These are phyloP conservation scores for Fusarium brachygibbosum DNA, from an alignment of 2,329 filamentous ascomycete species.

Conservation along the genomic window DNA sequence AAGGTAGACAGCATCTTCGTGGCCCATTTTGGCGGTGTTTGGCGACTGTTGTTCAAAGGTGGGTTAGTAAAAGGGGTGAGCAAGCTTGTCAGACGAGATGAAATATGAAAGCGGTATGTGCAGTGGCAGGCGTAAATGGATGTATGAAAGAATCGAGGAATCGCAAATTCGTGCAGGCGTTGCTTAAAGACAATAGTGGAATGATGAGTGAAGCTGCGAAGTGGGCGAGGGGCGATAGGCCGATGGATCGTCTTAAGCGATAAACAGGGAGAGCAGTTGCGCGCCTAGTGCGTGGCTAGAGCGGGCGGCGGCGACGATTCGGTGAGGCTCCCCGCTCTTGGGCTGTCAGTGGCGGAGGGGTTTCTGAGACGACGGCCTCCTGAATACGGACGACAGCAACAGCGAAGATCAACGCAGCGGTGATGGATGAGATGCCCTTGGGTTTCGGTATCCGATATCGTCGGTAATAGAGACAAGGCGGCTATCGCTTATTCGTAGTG, in stretches of 20 bases:
- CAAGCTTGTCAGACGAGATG: conserved; percentile 37
- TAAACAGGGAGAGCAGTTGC: conserved; percentile 43
- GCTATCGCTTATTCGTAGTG: conserved; percentile 29
- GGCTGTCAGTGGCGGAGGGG: conserved; percentile 48
- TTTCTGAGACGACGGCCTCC: conserved; percentile 42
- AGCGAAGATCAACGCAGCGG: conserved; percentile 18
- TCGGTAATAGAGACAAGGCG: conserved; percentile 28
- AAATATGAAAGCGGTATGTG: conserved; percentile 30
- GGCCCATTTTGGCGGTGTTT: conserved; percentile 83
- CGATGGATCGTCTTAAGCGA: conserved; percentile 36
- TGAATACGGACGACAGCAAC: conserved; percentile 27
- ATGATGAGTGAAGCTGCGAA: conserved; percentile 31
- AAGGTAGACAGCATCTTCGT: conserved; percentile 99
- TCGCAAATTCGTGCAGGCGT: conserved; percentile 31
- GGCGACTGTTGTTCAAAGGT: conserved; percentile 40
- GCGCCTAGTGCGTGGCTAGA: conserved; percentile 47
- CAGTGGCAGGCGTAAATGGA: conserved; percentile 39
- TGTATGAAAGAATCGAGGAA: conserved; percentile 21
- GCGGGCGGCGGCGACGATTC: conserved; percentile 45
- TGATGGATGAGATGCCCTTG: conserved; percentile 10
- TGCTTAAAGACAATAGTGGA: conserved; percentile 19
- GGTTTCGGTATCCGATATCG: conserved; percentile 23
- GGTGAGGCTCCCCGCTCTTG: conserved; percentile 52
- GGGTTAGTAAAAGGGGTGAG: conserved; percentile 46
- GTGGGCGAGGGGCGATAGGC: conserved; percentile 31